Base-by-base conservation (phyloP, 2,329 filamentous ascomycete genomes). In the Calonectria pseudoturangicola region DNA sequence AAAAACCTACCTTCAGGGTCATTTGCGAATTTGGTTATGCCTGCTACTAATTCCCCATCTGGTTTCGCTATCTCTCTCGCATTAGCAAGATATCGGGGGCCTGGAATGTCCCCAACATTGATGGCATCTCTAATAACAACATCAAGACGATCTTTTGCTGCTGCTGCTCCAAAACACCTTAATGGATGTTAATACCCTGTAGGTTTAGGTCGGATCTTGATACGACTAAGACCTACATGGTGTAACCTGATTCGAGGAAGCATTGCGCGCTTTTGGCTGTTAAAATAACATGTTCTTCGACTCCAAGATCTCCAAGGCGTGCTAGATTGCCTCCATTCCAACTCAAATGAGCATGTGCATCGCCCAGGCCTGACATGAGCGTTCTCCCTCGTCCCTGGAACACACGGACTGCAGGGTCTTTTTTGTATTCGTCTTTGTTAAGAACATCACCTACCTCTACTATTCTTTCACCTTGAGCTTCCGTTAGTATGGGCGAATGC, bases 141-240 rank as follows among this genome's bases (percentile, higher is more conserved):
- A 50, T 76, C 74, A 3, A 76, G 73, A 12, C 73, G 60, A 39
- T 75, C 74, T n/a, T 75, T 75, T 25, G 74, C 74, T 33, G 74
- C 30, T n/a, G 74, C 70, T 8, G 74, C 73, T 16, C 74, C 70
- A 15, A 75, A 76, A n/a, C 73, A 75, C 70, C 73, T 75, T 13
- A 8, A 30, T 25, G 2, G 7, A 2, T 13, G 25, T 2, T 51
- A 18, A 51, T 21, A 4, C 48, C 9, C 13, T 16, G 7, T 16
- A 2, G 25, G 2, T 50, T 13, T 16, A 30, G 5, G n/a, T 15
- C 8, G 33, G 21, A 25, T 6, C 8, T 16, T 18, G 3, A 12
- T 3, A 18, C 6, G 6, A 64, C 21, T 8, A 7, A n/a, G 10
- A 64, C 45, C 2, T 66, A 76, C 73, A 76, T 76, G 9, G 74